These are phyloP conservation scores for Neocucurbitaria cava DNA, from an alignment of 2,329 filamentous ascomycete genomes.

Conservation along the genomic window DNA sequence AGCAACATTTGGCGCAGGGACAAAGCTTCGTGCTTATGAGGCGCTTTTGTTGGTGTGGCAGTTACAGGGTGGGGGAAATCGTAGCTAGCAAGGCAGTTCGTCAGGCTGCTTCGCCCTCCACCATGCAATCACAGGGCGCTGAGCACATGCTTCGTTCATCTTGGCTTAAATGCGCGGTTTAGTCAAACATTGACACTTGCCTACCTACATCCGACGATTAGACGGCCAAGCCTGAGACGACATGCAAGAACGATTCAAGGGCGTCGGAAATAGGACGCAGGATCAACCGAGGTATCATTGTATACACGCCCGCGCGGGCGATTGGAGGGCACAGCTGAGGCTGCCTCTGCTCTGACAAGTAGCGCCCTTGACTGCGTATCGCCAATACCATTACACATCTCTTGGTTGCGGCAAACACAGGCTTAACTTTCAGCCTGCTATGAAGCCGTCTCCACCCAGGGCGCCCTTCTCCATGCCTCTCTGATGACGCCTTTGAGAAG, in stretches of 20 bases:
- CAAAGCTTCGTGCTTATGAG: slow-evolving; percentile 22
- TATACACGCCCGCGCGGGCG: neutral
- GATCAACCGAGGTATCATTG: slow-evolving; percentile 11
- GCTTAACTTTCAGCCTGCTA: slow-evolving; percentile 8
- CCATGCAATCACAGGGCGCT: slow-evolving; percentile 14
- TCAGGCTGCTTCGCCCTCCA: slow-evolving; percentile 35
- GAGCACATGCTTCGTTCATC: slow-evolving; percentile 8
- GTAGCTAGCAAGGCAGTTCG: slow-evolving; percentile 24
- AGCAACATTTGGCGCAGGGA: slow-evolving; percentile 18
- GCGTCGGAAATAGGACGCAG: slow-evolving; percentile 2
- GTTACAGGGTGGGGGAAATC: slow-evolving; percentile 25
- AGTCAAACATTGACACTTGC: slow-evolving; percentile 13
- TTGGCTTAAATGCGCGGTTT: neutral
- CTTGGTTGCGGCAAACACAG: slow-evolving; percentile 17
- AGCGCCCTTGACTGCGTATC: slow-evolving; percentile 11
- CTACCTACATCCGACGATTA: slow-evolving; percentile 8
- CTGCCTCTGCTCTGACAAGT: neutral
- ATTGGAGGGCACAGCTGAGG: neutral
- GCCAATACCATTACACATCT: slow-evolving; percentile 5
- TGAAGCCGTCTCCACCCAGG: neutral
- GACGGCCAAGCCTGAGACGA: neutral
- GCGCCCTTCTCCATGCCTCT: slow-evolving; percentile 2
- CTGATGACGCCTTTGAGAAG: neutral
- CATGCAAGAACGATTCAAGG: slow-evolving; percentile 1
- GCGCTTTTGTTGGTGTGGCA: slow-evolving; percentile 27